A percentile compares a stretch with the other conserved stretches of the same genome.
Evolutionary conservation across 78 protist species (phyloP).

Genomic region (slime mould (Dictyostelium discoideum)): DNA sequence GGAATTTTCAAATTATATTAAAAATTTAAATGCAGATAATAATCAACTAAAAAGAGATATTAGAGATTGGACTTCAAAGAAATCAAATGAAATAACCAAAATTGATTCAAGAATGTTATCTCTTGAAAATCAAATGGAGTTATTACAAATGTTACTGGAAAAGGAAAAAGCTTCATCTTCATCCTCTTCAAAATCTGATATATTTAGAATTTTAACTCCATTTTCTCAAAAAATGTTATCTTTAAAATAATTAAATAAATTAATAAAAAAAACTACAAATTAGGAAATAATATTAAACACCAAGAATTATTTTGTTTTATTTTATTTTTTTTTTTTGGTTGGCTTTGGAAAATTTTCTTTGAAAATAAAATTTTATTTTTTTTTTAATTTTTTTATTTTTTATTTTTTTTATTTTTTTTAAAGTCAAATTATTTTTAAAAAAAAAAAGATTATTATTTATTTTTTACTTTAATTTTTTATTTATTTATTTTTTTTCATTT

Average conservation of each 20-base stretch:
- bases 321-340: not conserved
- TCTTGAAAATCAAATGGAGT: constrained; percentile 54
- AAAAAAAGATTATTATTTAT: not conserved
- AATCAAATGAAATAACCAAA: not conserved
- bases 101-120: constrained; percentile 7
- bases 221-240: constrained; percentile 13
- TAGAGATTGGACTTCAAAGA: constrained; percentile 39
- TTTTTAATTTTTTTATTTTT: not conserved
- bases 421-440: not conserved
- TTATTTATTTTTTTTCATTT: not conserved
- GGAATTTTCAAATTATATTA: constrained; percentile 19
- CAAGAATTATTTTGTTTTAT: not conserved
- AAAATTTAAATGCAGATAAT: not conserved
- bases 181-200: constrained; percentile 7
- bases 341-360: not conserved
- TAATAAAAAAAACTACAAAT: not conserved
- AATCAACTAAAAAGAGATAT: constrained; percentile 47
- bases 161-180: not conserved
- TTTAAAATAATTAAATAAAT: not conserved
- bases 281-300: not conserved
- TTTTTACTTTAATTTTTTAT: not conserved
- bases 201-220: constrained; percentile 1
- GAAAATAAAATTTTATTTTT: not conserved
- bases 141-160: constrained; percentile 2
- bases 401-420: not conserved